These are phyloP conservation scores for Juglanconis sp. DNA, from an alignment of 2,329 filamentous ascomycete species.

Conservation along the genomic window DNA sequence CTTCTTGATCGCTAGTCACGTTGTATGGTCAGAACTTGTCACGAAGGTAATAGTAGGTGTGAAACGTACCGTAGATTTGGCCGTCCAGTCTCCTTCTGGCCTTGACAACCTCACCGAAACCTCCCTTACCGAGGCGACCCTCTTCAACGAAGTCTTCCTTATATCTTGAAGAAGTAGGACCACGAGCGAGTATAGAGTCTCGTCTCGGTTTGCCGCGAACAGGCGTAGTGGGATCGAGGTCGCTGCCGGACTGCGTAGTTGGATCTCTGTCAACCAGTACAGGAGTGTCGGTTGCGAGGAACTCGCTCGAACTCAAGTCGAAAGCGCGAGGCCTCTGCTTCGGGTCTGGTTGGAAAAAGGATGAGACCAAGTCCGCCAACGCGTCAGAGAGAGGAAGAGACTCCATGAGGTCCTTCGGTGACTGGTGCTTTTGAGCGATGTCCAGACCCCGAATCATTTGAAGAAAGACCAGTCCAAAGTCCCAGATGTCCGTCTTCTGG, in stretches of 20 bases:
- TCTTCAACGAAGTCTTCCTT: conserved; percentile 87
- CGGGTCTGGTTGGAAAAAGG: conserved; percentile 80
- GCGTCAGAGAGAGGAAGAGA: conserved; percentile 69
- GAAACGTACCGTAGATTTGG: conserved; percentile 66
- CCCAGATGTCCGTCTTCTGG: conserved; percentile 89
- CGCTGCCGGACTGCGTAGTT: conserved; percentile 30
- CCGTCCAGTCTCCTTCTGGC: conserved; percentile 92
- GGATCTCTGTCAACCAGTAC: conserved; percentile 48
- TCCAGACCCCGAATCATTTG: conserved; percentile 92
- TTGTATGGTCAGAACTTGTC: background rate
- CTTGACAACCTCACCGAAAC: conserved; percentile 94
- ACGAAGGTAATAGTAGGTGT: background rate
- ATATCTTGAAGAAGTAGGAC: conserved; percentile 67
- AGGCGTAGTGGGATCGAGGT: conserved; percentile 39
- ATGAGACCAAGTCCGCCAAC: conserved; percentile 74
- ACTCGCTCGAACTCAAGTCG: conserved; percentile 62
- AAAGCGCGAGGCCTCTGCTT: conserved; percentile 85
- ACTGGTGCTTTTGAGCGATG: conserved; percentile 72
- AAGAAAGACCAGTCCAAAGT: conserved; percentile 84
- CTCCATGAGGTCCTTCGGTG: conserved; percentile 70
- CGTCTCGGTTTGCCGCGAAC: conserved; percentile 46
- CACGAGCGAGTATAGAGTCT: conserved; percentile 56
- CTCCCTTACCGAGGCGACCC: conserved; percentile 84
- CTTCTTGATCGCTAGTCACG: conserved; percentile 71
- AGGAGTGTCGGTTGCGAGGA: conserved; percentile 62